Evolutionary conservation across 2,329 filamentous ascomycete genomes (phyloP).

Genomic region (Pseudogymnoascus sp.): DNA sequence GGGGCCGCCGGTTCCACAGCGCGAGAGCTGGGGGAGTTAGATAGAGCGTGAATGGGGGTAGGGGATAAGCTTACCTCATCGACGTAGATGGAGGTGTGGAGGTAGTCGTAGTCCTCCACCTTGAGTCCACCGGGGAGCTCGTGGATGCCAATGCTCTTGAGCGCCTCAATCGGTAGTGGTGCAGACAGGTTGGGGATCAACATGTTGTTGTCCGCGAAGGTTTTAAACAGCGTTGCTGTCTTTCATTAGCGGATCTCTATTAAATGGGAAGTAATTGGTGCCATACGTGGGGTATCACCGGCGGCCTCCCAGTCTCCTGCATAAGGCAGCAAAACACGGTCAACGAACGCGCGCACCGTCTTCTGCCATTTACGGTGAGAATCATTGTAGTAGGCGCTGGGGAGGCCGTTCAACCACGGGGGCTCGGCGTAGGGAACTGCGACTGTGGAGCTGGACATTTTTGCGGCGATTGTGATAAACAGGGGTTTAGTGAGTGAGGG

Average conservation of each 20-base stretch:
- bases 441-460: slow-evolving; percentile 8
- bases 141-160: slow-evolving; percentile 57
- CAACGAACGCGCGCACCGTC: slow-evolving; percentile 57
- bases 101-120: slow-evolving; percentile 66
- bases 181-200: slow-evolving; percentile 62
- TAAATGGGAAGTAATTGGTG: neutral
- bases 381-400: slow-evolving; percentile 62
- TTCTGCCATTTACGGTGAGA: slow-evolving; percentile 61
- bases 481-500: neutral
- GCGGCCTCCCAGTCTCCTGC: slow-evolving; percentile 63
- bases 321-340: slow-evolving; percentile 52
- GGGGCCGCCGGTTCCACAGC: slow-evolving; percentile 57
- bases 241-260: slow-evolving; percentile 21
- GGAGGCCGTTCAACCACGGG: slow-evolving; percentile 60
- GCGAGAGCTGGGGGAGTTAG: slow-evolving; percentile 43
- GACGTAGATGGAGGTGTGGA: slow-evolving; percentile 61
- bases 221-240: slow-evolving; percentile 54
- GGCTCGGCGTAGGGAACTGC: slow-evolving; percentile 63
- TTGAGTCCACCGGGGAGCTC: slow-evolving; percentile 57
- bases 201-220: slow-evolving; percentile 59
- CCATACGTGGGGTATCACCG: slow-evolving; percentile 29
- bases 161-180: slow-evolving; percentile 59
- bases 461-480: neutral
- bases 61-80: slow-evolving; percentile 45
- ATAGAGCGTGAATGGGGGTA: neutral